Base-by-base conservation (phyloP, 306 rosid genomes). In the Cicer pinnatifidum region DNA sequence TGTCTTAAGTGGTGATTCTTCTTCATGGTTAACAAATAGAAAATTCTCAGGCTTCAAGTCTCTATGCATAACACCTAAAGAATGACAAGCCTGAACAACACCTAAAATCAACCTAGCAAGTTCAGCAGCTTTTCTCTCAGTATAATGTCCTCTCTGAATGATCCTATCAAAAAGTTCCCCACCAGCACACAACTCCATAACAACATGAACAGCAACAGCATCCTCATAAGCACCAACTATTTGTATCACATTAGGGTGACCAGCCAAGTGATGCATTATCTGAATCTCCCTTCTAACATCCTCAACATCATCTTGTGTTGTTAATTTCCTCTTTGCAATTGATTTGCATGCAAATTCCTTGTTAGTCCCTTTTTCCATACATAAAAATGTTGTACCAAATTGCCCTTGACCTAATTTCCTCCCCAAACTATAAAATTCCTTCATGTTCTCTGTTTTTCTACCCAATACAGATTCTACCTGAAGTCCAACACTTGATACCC, bases 21-120 rank as follows among this genome's bases (percentile, higher is more conserved):
- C 99, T 48, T 91, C 86, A 4, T 86, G 86, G 60, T 38, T 60
- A 52, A 87, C 73, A 79, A 94, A 94, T 6, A 94, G 86, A 68
- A 94, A 91, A 82, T 94, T 94, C 81, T 94, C 99, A 0, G 97
- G 96, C 84, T 94, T 93, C 87, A 93, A 85, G 50, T 93, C 98
- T 51, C 97, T 77, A 73, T 94, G 97, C 97, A 94, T 94, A 75
- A 94, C 99, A 51, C 99, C 99, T 51, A 94, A 72, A 60, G 97
- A 90, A 78, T 89, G 96, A 47, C 95, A 94, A 9, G 91, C 88
- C 83, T 91, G 89, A 6, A 94, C 88, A 46, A 91, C 95, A 37
- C 93, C 58, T 38, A 88, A 86, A 13, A 94, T 94, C 59, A 88
- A 15, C 82, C 89, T 88, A 6, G 99, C 91, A 60, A 94, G 92